These are phyloP conservation scores for Arabidopsis hybrid DNA, from an alignment of 441 rosid species.

Conservation along the genomic window DNA sequence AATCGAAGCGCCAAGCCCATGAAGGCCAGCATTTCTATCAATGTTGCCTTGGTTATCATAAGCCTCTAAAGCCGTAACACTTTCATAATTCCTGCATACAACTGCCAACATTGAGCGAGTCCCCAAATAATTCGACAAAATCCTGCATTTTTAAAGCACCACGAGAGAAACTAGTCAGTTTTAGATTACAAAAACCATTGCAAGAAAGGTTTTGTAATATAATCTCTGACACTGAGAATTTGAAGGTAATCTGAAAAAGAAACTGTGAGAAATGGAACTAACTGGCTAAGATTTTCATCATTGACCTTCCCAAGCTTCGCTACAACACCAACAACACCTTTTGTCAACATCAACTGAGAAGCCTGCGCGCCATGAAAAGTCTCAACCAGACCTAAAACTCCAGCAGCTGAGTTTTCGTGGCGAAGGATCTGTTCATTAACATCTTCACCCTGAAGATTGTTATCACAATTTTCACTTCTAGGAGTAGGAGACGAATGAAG, in stretches of 20 bases:
- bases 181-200: not conserved
- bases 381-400: slow-evolving; percentile 63
- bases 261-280: slow-evolving; percentile 41
- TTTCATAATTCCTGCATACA: slow-evolving; percentile 68
- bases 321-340: slow-evolving; percentile 76
- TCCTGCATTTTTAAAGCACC: slow-evolving; percentile 50
- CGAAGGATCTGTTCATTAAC: slow-evolving; percentile 59
- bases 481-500: slow-evolving; percentile 53
- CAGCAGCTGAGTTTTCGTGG: slow-evolving; percentile 72
- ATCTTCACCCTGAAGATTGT: slow-evolving; percentile 59
- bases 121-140: slow-evolving; percentile 79
- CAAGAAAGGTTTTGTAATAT: slow-evolving; percentile 3
- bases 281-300: slow-evolving; percentile 83
- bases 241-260: not conserved
- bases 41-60: slow-evolving; percentile 64
- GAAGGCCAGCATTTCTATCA: slow-evolving; percentile 65
- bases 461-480: slow-evolving; percentile 35
- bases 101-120: slow-evolving; percentile 74
- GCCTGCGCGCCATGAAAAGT: slow-evolving; percentile 53
- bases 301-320: slow-evolving; percentile 80
- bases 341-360: slow-evolving; percentile 48
- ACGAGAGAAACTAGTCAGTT: slow-evolving; percentile 33
- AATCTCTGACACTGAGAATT: not conserved
- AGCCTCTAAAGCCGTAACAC: slow-evolving; percentile 58
- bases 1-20: slow-evolving; percentile 72